Conservation (phyloP, 805 yeast species). For the Sporopachydermia quercuum region DNA sequence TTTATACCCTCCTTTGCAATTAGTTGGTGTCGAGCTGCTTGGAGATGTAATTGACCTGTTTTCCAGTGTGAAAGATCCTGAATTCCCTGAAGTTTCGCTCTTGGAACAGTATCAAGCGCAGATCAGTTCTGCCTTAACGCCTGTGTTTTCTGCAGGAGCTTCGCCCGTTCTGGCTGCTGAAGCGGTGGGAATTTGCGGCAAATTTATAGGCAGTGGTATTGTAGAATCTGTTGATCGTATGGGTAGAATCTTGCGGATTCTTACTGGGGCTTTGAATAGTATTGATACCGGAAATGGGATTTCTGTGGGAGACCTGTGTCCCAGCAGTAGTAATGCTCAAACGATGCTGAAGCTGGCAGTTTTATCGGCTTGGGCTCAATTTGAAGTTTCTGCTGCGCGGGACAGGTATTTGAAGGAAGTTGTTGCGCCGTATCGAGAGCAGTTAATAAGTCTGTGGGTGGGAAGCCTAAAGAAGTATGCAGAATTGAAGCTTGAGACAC, state of each 20-base stretch:
- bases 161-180: constrained; percentile 58
- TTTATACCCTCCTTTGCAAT: constrained; percentile 40
- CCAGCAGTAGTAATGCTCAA: constrained; percentile 20
- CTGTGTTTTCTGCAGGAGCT: constrained; percentile 66
- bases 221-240: constrained; percentile 30
- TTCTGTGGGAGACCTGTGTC: constrained; percentile 20
- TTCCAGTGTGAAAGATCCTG: constrained; percentile 52
- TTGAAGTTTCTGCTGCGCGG: constrained; percentile 15
- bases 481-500: constrained; percentile 39
- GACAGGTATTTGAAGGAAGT: constrained; percentile 22
- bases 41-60: constrained; percentile 46
- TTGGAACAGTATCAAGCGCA: constrained; percentile 92
- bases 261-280: constrained; percentile 54
- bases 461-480: constrained; percentile 62
- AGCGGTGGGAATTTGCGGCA: constrained; percentile 68
- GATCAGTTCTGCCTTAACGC: constrained; percentile 75
- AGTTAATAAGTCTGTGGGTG: constrained; percentile 70
- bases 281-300: constrained; percentile 10
- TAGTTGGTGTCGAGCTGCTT: constrained; percentile 51
- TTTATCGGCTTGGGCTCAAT: constrained; percentile 26
- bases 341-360: constrained; percentile 21
- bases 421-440: constrained; percentile 34
- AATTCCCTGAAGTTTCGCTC: constrained; percentile 53
- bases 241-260: constrained; percentile 44
- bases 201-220: constrained; percentile 50